Conservation (phyloP, 805 yeast genomes). For the Zygotorulaspora sp. region DNA sequence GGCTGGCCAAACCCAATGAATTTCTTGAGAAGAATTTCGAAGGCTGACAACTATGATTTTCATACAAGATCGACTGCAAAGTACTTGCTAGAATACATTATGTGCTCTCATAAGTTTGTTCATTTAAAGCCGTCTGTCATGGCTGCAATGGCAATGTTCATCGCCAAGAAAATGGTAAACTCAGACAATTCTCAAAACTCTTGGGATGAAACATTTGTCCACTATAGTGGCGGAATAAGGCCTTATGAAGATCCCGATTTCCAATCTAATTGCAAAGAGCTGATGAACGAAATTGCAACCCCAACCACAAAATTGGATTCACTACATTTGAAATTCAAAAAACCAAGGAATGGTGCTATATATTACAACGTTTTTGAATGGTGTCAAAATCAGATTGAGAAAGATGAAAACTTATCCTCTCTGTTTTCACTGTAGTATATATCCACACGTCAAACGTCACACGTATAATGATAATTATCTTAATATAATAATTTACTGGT, state of each 20-base stretch:
- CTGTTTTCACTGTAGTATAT: conserved; percentile 14
- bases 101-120: conserved; percentile 71
- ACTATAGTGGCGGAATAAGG: conserved; percentile 30
- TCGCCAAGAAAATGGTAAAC: conserved; percentile 56
- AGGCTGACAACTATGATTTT: conserved; percentile 85
- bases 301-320: conserved; percentile 32
- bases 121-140: conserved; percentile 70
- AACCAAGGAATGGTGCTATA: conserved; percentile 20
- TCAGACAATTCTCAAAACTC: conserved; percentile 26
- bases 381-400: conserved; percentile 17
- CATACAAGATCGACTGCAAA: conserved; percentile 82
- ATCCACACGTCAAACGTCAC: conserved; percentile 4
- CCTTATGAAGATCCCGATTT: conserved; percentile 21
- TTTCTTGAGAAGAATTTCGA: conserved; percentile 80
- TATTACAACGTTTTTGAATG: conserved; percentile 17
- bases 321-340: conserved; percentile 24
- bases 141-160: conserved; percentile 85
- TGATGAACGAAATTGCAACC: conserved; percentile 26
- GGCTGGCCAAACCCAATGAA: conserved; percentile 88
- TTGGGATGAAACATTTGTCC: conserved; percentile 27
- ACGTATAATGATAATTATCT: no score
- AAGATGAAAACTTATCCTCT: conserved; percentile 9
- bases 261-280: conserved; percentile 22
- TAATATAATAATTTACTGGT: no score
- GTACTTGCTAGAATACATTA: conserved; percentile 71